phyloP scores from a whole-genome alignment of 352 stramenopile species.

The Globisporangium paroecandrum region DNA sequence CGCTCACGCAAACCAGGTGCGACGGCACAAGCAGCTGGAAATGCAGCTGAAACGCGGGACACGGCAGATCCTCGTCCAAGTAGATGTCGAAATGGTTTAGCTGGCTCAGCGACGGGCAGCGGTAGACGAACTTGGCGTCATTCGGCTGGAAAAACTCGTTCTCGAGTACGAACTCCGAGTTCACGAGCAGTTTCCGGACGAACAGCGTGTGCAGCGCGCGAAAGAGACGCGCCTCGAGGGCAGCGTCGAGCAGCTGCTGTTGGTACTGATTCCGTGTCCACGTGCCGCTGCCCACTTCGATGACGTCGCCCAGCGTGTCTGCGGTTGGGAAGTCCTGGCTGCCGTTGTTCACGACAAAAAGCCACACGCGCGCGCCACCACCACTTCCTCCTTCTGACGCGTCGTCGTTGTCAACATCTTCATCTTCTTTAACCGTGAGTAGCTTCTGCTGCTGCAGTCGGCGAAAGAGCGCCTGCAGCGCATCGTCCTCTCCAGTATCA shows the following conservation, averaged over 20 bases:
- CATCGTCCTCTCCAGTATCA: conserved; percentile 17
- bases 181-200: conserved; percentile 28
- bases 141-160: conserved; percentile 43
- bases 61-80: conserved; percentile 48
- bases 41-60: conserved; percentile 42
- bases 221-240: conserved; percentile 39
- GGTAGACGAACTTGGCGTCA: conserved; percentile 62
- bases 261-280: conserved; percentile 13
- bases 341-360: conserved; percentile 49
- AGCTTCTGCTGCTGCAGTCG: conserved; percentile 39
- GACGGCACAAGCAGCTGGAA: conserved; percentile 44
- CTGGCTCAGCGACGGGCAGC: conserved; percentile 45
- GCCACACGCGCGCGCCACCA: conserved; percentile 29
- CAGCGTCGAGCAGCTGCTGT: conserved; percentile 6
- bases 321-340: conserved; percentile 22
- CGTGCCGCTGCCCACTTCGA: conserved; percentile 33
- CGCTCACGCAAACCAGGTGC: conserved; percentile 46
- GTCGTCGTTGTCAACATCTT: neutral
- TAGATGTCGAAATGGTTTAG: conserved; percentile 69
- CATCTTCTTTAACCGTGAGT: conserved; percentile 26
- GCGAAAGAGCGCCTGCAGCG: conserved; percentile 26
- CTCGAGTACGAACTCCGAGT: conserved; percentile 41
- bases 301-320: conserved; percentile 20
- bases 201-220: conserved; percentile 28
- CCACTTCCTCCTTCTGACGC: neutral